These are phyloP conservation scores for Fraxinus platypoda DNA, from an alignment of 305 asterid genomes.

Conservation along the genomic window DNA sequence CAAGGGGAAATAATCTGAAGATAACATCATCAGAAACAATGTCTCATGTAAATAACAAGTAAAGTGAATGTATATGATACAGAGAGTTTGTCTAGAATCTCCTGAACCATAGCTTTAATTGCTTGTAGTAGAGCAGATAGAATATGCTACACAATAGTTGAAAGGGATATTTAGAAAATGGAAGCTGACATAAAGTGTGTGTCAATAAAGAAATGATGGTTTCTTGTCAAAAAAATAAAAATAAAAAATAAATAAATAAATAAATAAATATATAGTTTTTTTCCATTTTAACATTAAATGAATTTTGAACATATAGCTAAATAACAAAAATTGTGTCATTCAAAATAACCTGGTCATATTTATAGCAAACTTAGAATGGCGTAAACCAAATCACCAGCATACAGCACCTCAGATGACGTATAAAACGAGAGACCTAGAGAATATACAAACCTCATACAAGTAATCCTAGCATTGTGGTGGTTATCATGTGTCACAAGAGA, in stretches of 20 bases:
- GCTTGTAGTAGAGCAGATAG: not conserved
- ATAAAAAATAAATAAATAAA: no score
- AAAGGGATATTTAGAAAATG: not conserved
- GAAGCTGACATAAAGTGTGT: not conserved
- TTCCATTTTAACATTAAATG: not conserved
- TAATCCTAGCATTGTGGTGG: constrained; percentile 77
- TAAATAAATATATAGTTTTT: no score
- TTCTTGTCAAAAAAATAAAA: not conserved
- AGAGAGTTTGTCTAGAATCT: not conserved
- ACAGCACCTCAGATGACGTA: not conserved
- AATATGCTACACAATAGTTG: not conserved
- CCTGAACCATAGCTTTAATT: not conserved
- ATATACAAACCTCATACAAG: constrained; percentile 63
- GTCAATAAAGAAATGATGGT: not conserved
- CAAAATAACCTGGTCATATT: not conserved
- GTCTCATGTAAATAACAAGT: not conserved
- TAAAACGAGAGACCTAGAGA: constrained; percentile 11
- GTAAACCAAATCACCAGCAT: not conserved
- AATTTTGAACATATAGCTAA: not conserved
- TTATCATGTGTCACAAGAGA: constrained; percentile 29
- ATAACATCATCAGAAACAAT: constrained; percentile 12
- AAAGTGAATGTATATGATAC: constrained; percentile 7
- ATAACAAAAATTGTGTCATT: not conserved
- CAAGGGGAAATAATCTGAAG: constrained; percentile 60
- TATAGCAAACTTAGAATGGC: constrained; percentile 1